Conservation (phyloP, 2,329 filamentous ascomycete species). For the Aspergillus pseudoviridinutans region DNA sequence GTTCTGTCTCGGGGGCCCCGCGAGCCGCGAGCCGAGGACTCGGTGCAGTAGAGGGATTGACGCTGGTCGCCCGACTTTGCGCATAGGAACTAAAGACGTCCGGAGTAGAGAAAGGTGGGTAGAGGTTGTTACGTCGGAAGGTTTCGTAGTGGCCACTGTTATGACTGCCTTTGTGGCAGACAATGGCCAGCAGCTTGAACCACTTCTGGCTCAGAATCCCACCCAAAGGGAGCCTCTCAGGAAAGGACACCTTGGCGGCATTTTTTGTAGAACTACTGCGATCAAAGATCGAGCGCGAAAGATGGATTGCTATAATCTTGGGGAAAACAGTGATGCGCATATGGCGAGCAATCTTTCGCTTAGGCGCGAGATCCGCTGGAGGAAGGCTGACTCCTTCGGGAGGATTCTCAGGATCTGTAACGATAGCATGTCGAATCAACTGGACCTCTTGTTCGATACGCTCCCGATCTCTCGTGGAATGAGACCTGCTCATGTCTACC, state of each 20-base stretch:
- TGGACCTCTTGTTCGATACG: conserved; percentile 57
- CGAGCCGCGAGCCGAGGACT: conserved; percentile 40
- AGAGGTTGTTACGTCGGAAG: conserved; percentile 79
- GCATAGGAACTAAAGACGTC: conserved; percentile 72
- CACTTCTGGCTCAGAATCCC: conserved; percentile 71
- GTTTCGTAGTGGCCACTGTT: conserved; percentile 97
- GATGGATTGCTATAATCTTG: conserved; percentile 83
- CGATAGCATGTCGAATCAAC: conserved; percentile 65
- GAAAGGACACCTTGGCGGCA: conserved; percentile 87
- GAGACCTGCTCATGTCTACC: conserved; percentile 55
- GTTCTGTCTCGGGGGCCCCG: conserved; percentile 27
- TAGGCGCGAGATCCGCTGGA: conserved; percentile 69
- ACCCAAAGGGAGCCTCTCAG: conserved; percentile 78
- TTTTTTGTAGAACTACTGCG: conserved; percentile 81
- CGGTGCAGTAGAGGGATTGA: conserved; percentile 41
- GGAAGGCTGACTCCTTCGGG: conserved; percentile 72
- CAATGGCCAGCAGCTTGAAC: conserved; percentile 80
- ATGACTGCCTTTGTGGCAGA: conserved; percentile 93
- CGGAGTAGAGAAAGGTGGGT: conserved; percentile 76
- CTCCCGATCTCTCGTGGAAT: conserved; percentile 50
- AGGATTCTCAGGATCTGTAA: conserved; percentile 74
- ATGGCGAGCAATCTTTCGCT: conserved; percentile 79
- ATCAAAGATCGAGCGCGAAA: conserved; percentile 91
- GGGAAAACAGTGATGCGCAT: conserved; percentile 85
- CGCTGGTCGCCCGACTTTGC: conserved; percentile 57